These are phyloP conservation scores for Favolaschia claudopus DNA, from an alignment of 768 basidiomycete species.

Conservation along the genomic window DNA sequence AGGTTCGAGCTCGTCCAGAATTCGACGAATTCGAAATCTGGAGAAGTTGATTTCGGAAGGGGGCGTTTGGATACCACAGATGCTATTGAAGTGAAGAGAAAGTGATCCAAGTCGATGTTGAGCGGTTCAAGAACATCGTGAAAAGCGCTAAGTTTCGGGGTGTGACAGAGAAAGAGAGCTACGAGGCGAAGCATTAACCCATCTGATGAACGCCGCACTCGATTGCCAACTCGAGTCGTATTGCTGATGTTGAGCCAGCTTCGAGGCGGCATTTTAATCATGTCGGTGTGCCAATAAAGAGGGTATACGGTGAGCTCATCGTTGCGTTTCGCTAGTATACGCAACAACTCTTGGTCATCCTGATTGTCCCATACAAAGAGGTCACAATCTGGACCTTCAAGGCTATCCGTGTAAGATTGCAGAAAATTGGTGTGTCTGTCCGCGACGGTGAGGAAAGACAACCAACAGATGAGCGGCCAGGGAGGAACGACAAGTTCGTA, in stretches of 20 bases:
- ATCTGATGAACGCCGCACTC: not conserved
- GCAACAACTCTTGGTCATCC: not conserved
- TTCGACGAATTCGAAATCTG: not conserved
- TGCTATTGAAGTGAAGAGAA: not conserved
- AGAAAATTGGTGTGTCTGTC: not conserved
- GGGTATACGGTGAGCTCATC: not conserved
- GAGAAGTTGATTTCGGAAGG: not conserved
- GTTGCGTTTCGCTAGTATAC: too few relatives aligned
- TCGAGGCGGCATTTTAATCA: slow-evolving; percentile 2
- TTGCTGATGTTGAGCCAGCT: slow-evolving; percentile 1
- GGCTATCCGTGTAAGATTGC: not conserved
- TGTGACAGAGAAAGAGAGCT: not conserved
- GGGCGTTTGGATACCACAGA: not conserved
- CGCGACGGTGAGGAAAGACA: not conserved
- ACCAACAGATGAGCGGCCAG: slow-evolving; percentile 16
- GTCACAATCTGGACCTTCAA: not conserved
- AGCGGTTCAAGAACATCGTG: not conserved
- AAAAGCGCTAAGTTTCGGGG: not conserved
- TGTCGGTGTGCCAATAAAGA: not conserved
- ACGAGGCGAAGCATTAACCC: not conserved
- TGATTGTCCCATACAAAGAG: not conserved
- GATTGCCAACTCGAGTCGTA: not conserved
- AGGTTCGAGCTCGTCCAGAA: slow-evolving; percentile 3
- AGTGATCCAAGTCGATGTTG: not conserved
- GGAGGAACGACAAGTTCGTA: slow-evolving; percentile 5